A percentile compares a stretch with the other conserved stretches of the same genome.
phyloP scores from a whole-genome alignment of 495 filamentous ascomycete species.

The Hyphodiscus hymeniophilus region DNA sequence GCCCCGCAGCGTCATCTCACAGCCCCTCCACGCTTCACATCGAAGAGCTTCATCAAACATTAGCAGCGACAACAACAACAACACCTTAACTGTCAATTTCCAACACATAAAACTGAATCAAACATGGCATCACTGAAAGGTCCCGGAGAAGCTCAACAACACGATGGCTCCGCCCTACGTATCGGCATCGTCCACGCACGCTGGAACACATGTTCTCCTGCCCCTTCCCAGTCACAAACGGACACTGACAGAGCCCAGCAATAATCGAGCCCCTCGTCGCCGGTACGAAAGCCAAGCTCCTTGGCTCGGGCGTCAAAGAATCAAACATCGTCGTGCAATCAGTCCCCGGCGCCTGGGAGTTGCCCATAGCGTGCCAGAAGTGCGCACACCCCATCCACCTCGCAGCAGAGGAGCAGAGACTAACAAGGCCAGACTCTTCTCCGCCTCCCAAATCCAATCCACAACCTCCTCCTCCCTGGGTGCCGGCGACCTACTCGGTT shows the following conservation, averaged over 20 bases:
- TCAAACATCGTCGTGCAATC: slow-evolving; percentile 83
- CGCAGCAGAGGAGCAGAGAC: not conserved
- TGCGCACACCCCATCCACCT: slow-evolving; percentile 3
- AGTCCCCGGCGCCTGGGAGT: slow-evolving; percentile 89
- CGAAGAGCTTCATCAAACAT: slow-evolving; percentile 11
- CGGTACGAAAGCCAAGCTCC: slow-evolving; percentile 56
- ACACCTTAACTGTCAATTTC: not conserved
- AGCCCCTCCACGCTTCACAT: slow-evolving; percentile 6
- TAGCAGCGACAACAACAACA: too few relatives aligned
- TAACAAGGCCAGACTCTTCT: slow-evolving; percentile 56
- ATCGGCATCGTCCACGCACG: slow-evolving; percentile 92
- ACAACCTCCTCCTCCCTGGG: slow-evolving; percentile 46
- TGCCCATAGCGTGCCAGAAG: slow-evolving; percentile 23
- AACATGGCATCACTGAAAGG: slow-evolving; percentile 40
- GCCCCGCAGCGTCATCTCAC: not conserved
- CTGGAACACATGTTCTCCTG: slow-evolving; percentile 60
- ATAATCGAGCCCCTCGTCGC: slow-evolving; percentile 70
- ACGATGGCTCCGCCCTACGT: slow-evolving; percentile 70
- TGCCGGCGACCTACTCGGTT: slow-evolving; percentile 75
- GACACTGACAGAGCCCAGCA: slow-evolving; percentile 2
- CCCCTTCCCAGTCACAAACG: not conserved
- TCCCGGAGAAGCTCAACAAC: slow-evolving; percentile 41
- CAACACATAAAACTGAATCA: not conserved
- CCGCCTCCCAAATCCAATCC: slow-evolving; percentile 80
- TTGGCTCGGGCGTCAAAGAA: slow-evolving; percentile 67